Evolutionary conservation across 1,139 yeast species (phyloP).

Genomic region (Diutina sp.): DNA sequence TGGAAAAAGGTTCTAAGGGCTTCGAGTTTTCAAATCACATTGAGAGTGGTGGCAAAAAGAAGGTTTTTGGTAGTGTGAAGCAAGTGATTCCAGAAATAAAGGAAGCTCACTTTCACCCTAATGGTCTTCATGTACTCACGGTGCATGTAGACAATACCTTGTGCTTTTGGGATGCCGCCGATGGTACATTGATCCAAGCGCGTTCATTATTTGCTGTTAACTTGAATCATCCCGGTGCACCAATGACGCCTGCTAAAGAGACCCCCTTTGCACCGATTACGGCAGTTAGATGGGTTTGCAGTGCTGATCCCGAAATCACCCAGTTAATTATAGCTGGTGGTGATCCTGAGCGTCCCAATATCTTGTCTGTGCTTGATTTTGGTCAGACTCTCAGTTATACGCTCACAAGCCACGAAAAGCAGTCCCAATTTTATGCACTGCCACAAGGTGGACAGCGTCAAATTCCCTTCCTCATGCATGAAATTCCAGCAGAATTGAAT

Average conservation of each 20-base stretch:
- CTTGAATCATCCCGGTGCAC: conserved; percentile 40
- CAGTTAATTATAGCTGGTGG: conserved; percentile 56
- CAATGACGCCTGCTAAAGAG: conserved; percentile 13
- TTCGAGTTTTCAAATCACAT: conserved; percentile 18
- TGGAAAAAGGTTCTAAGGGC: conserved; percentile 23
- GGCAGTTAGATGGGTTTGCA: conserved; percentile 52
- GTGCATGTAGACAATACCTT: conserved; percentile 72
- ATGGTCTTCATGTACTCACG: conserved; percentile 74
- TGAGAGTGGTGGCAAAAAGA: conserved; percentile 31
- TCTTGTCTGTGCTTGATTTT: conserved; percentile 56
- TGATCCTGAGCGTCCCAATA: conserved; percentile 29
- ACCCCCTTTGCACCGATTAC: background rate
- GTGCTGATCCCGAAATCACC: conserved; percentile 71
- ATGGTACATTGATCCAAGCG: conserved; percentile 63
- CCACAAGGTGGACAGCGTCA: conserved; percentile 37
- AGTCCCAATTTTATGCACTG: conserved; percentile 61
- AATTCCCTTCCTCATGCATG: conserved; percentile 6
- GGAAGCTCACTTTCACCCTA: conserved; percentile 80
- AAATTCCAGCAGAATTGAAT: conserved; percentile 13
- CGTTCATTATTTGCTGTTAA: conserved; percentile 57
- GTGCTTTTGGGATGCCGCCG: conserved; percentile 85
- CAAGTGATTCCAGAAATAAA: conserved; percentile 37
- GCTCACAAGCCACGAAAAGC: conserved; percentile 70
- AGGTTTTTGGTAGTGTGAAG: conserved; percentile 27
- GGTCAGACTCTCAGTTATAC: conserved; percentile 74